These are phyloP conservation scores for Calendula officinalis DNA, from an alignment of 129 eudicot genomes.

Conservation along the genomic window DNA sequence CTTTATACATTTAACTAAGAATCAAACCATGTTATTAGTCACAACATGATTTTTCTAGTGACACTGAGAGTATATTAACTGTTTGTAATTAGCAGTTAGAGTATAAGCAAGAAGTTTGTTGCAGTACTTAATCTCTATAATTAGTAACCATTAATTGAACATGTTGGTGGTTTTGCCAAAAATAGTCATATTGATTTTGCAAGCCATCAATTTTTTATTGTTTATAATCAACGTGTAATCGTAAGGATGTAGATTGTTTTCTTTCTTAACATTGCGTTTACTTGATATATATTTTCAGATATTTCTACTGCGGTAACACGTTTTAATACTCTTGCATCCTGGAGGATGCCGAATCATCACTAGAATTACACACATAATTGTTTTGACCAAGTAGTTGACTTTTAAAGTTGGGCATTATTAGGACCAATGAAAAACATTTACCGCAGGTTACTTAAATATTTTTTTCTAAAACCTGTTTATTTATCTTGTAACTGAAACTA, in stretches of 20 bases:
- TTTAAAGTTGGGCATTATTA: constrained; percentile 41
- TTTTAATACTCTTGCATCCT: background rate
- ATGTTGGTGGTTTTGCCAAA: background rate
- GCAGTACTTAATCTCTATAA: background rate
- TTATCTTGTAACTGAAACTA: background rate
- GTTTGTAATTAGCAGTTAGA: background rate
- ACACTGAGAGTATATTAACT: background rate
- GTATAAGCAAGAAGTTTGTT: too few species aligned
- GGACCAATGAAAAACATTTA: constrained; percentile 55
- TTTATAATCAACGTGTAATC: too few species aligned
- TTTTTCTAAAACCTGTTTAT: background rate
- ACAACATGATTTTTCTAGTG: background rate
- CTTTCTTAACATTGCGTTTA: constrained; percentile 9
- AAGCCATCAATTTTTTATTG: background rate
- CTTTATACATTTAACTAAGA: background rate
- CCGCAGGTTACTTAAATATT: constrained; percentile 58
- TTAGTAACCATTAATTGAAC: background rate
- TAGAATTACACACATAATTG: constrained; percentile 37
- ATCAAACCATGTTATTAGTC: background rate
- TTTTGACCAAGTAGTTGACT: constrained; percentile 46
- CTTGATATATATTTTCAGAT: constrained; percentile 18
- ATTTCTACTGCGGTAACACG: constrained; percentile 14
- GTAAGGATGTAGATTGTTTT: background rate
- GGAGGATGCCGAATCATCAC: constrained; percentile 13
- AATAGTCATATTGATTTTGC: background rate